These are phyloP conservation scores for Arabidopsis lyrata DNA, from an alignment of 441 rosid genomes.

Conservation along the genomic window DNA sequence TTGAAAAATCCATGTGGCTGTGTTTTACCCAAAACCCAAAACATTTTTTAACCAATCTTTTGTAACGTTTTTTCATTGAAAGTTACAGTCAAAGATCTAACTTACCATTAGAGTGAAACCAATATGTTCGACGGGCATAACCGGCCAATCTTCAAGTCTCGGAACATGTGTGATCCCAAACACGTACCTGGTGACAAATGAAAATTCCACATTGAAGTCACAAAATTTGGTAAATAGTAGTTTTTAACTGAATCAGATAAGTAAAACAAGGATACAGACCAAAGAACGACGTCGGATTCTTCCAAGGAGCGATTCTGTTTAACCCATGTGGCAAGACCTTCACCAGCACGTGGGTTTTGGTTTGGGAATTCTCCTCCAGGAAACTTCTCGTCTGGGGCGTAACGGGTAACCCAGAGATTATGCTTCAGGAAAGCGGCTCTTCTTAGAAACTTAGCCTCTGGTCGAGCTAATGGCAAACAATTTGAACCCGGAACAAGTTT, in stretches of 20 bases:
- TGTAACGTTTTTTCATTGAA: neutral
- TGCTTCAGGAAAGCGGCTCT: slow-evolving; percentile 88
- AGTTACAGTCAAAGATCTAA: slow-evolving; percentile 2
- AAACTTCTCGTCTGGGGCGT: slow-evolving; percentile 63
- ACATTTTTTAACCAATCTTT: neutral
- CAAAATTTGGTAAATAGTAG: slow-evolving; percentile 3
- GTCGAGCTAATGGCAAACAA: slow-evolving; percentile 81
- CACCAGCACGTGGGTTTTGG: slow-evolving; percentile 87
- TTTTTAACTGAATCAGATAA: slow-evolving; percentile 9
- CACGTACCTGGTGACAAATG: slow-evolving; percentile 65
- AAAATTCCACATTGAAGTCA: slow-evolving; percentile 4
- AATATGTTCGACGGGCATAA: slow-evolving; percentile 86
- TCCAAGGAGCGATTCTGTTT: slow-evolving; percentile 78
- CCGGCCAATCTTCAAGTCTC: slow-evolving; percentile 94
- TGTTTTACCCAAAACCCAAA: slow-evolving; percentile 18
- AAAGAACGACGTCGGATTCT: slow-evolving; percentile 81
- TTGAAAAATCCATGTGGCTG: slow-evolving; percentile 97
- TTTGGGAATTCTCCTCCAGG: slow-evolving; percentile 95
- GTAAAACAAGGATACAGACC: slow-evolving; percentile 50
- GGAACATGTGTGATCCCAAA: slow-evolving; percentile 90
- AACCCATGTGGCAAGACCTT: slow-evolving; percentile 85
- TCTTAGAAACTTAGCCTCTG: slow-evolving; percentile 78
- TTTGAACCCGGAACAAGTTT: slow-evolving; percentile 87
- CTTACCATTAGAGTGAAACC: slow-evolving; percentile 79
- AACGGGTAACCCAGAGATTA: slow-evolving; percentile 86